These are phyloP conservation scores for Rhodotorula graminis DNA, from an alignment of 768 basidiomycete genomes.

Conservation along the genomic window DNA sequence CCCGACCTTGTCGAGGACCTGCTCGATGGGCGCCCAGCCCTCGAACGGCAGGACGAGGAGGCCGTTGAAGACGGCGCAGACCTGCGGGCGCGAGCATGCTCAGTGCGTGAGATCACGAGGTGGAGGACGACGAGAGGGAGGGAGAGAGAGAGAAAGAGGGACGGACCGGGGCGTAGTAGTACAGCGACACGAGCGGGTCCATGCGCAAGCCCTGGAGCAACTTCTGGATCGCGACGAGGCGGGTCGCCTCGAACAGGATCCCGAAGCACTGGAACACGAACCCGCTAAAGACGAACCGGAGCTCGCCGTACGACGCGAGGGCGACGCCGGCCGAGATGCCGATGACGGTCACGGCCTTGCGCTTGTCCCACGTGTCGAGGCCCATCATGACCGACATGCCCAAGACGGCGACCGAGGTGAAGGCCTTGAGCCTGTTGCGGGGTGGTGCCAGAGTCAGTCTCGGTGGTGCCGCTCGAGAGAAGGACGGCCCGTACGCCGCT, in stretches of 20 bases:
- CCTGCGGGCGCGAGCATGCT: conserved; percentile 45
- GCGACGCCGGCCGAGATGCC: conserved; percentile 89
- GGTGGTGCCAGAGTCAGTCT: no score
- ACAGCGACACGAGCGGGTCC: conserved; percentile 89
- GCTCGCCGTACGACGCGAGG: conserved; percentile 80
- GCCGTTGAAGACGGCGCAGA: conserved; percentile 85
- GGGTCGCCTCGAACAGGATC: conserved; percentile 85
- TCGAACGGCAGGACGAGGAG: conserved; percentile 83
- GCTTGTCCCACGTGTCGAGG: conserved; percentile 76
- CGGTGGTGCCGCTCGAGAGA: no score
- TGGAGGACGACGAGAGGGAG: not conserved
- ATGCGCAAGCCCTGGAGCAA: conserved; percentile 92
- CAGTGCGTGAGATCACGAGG: not conserved
- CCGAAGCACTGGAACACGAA: conserved; percentile 83
- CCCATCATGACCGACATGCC: conserved; percentile 66
- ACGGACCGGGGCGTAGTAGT: conserved; percentile 54
- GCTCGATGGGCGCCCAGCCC: conserved; percentile 77
- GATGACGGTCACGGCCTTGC: conserved; percentile 70
- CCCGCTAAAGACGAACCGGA: conserved; percentile 75
- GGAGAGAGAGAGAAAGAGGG: conserved; percentile 5
- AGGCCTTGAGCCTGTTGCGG: conserved; percentile 58
- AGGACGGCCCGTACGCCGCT: no score
- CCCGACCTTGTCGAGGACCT: conserved; percentile 58
- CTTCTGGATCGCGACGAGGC: conserved; percentile 90
- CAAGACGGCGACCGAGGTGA: conserved; percentile 56